Percentiles rank a stretch among this genome's conserved stretches.
Evolutionary conservation across 208 protist genomes (phyloP).

Genomic region (Acanthamoeba pearcei): DNA sequence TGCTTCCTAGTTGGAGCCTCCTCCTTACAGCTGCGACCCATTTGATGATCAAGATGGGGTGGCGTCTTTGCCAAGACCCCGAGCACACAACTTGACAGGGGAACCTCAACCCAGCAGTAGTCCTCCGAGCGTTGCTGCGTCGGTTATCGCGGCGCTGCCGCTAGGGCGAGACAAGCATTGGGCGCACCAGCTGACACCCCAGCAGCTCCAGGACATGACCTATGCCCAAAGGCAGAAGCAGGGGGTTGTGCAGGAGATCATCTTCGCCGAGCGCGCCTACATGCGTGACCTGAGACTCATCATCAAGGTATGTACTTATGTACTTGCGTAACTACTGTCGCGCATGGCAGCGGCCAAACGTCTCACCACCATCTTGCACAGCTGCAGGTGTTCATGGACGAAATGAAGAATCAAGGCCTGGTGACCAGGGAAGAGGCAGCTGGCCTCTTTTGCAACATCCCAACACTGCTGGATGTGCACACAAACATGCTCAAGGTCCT

Average conservation of each 20-base stretch:
- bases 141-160: not conserved
- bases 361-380: not conserved
- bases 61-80: not conserved
- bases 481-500: not conserved
- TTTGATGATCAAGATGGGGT: not conserved
- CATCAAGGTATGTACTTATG: not conserved
- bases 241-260: conserved; percentile 4
- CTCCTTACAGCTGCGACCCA: not conserved
- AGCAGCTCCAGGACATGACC: not conserved
- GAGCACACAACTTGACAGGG: not conserved
- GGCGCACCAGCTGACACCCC: not conserved
- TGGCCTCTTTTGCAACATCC: conserved; percentile 48
- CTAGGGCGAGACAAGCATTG: not conserved
- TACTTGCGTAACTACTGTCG: not conserved
- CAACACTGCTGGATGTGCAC: conserved; percentile 57
- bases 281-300: conserved; percentile 7
- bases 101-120: not conserved
- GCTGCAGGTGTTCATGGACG: conserved; percentile 35
- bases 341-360: too few species aligned
- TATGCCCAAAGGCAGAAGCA: not conserved
- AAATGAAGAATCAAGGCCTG: conserved; percentile 1
- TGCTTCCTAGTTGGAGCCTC: too few species aligned
- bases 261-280: conserved; percentile 7
- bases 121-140: not conserved
- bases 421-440: conserved; percentile 12